A percentile compares a stretch with the other conserved stretches of the same genome.
phyloP scores from a whole-genome alignment of 352 stramenopile genomes.

The Phytophthora pini region DNA sequence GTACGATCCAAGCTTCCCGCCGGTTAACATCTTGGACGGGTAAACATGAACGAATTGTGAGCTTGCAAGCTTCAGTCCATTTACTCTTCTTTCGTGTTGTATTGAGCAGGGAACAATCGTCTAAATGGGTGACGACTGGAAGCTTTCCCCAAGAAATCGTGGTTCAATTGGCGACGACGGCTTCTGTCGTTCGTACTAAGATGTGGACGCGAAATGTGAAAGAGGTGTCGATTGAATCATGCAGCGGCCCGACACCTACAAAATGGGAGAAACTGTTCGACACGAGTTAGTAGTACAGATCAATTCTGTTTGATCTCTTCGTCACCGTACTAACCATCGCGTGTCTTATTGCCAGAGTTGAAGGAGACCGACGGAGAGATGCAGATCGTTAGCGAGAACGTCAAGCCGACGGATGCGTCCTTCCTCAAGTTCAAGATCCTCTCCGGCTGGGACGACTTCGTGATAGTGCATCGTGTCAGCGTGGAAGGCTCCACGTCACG shows the following conservation, averaged over 20 bases:
- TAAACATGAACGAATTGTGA: conserved; percentile 25
- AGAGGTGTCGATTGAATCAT: conserved; percentile 74
- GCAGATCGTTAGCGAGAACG: conserved; percentile 78
- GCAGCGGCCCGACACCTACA: conserved; percentile 65
- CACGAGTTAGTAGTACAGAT: conserved; percentile 48
- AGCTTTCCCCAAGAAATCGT: conserved; percentile 86
- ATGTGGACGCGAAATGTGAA: conserved; percentile 84
- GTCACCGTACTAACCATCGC: conserved; percentile 3
- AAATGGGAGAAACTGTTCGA: conserved; percentile 88
- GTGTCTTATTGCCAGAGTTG: conserved; percentile 48
- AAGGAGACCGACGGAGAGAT: conserved; percentile 84
- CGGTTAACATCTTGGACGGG: conserved; percentile 84
- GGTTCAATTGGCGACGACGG: conserved; percentile 78
- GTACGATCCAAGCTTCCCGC: conserved; percentile 72
- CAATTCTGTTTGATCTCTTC: background rate
- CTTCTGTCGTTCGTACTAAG: conserved; percentile 80
- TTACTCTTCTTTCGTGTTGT: background rate
- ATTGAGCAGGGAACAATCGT: conserved; percentile 62
- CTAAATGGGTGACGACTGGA: conserved; percentile 85
- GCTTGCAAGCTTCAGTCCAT: background rate
- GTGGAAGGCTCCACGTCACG: conserved; percentile 77
- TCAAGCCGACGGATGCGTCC: conserved; percentile 74
- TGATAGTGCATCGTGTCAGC: conserved; percentile 74
- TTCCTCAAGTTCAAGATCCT: conserved; percentile 89
- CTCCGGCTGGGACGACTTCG: conserved; percentile 85